Evolutionary conservation across 805 yeast genomes (phyloP), one percentile per base, ranked within the genome.

Genomic region (Ogataea populi-albae): DNA sequence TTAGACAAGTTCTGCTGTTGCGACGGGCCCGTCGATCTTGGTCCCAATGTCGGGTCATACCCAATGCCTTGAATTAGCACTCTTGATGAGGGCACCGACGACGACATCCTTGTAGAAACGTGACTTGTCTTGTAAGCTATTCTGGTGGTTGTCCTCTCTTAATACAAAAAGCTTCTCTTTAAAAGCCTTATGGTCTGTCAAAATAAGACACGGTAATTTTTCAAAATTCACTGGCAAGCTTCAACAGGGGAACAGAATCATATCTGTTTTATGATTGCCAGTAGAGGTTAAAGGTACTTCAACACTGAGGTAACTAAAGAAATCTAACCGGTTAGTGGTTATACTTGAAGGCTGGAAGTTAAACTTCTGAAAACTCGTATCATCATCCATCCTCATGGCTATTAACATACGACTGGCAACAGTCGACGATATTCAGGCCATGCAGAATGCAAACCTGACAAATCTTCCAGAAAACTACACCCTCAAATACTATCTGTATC

Each of bases 401-500:
- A 81, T 91, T 51, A 84, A 87, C 10, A 86, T 91, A 39, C 77
- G 98, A 59, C 81, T 77, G 50, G 98, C 98, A 19, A 83, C 86
- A 17, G 77, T 86, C 23, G 72, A 74, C 28, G 98, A 91, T 61
- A 72, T 88, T 37, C 94, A 86, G 62, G 93, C 93, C 14, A 93
- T 91, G 89, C 98, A 91, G 61, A 88, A 87, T 69, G 93, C 95
- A 44, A 89, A 89, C 58, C 66, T 89, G 59, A 83, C 83, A 46
- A 91, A 91, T 55, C 68, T 93, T 43, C 98, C 98, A 5, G 98
- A 93, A 60, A 93, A 93, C 65, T 93, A 93, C 58, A 81, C 85
- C 46, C 66, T 89, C 61, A 88, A 89, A 61, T 93, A 88, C 64
- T 93, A 93, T 64, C 75, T 93, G 72, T 93, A 93, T 62, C 98